Percentiles rank a stretch among this genome's conserved stretches.
Conservation (phyloP, 2,329 filamentous ascomycete species). For the Colletotrichum sp. region DNA sequence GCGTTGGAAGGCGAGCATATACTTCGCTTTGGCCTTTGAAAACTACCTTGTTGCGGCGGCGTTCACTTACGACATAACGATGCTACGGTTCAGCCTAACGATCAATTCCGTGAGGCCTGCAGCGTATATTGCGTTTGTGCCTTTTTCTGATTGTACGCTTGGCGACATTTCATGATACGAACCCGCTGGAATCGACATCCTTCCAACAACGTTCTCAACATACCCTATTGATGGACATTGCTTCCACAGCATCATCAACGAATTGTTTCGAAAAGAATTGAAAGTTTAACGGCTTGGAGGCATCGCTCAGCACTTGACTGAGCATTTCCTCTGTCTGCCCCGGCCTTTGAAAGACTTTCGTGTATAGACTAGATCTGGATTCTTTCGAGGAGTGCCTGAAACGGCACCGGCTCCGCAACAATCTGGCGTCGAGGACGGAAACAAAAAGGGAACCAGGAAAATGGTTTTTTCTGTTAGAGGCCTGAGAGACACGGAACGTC, state of each 20-base stretch:
- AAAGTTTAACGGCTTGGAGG: background rate
- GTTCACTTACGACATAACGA: constrained; percentile 22
- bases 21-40: background rate
- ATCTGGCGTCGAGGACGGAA: constrained; percentile 1
- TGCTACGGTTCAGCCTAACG: constrained; percentile 14
- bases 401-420: background rate
- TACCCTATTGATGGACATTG: background rate
- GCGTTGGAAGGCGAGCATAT: constrained; percentile 11
- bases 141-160: constrained; percentile 4
- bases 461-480: background rate
- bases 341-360: constrained; percentile 2
- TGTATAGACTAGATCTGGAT: constrained; percentile 22
- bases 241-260: constrained; percentile 1
- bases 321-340: constrained; percentile 2
- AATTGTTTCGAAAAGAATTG: constrained; percentile 1
- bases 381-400: background rate
- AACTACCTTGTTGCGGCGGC: background rate
- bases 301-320: background rate
- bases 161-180: background rate
- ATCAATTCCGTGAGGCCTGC: background rate
- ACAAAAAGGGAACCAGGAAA: background rate
- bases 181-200: background rate
- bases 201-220: background rate
- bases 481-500: background rate
- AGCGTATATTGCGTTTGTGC: constrained; percentile 4